Evolutionary conservation across 805 yeast species (phyloP).

Genomic region (Wickerhamomyces subpelliculosus): DNA sequence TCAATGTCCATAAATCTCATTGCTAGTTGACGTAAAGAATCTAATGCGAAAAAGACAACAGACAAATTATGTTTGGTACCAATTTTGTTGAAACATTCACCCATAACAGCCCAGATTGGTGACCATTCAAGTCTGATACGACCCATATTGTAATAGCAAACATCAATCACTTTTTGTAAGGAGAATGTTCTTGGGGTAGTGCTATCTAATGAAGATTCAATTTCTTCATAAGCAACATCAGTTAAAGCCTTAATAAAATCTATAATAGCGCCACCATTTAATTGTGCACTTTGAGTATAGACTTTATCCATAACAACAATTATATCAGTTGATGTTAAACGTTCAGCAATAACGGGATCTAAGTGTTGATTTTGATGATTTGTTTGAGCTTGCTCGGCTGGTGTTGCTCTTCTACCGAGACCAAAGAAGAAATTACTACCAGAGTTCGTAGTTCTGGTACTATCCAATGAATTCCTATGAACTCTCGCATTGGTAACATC

Average conservation of each 20-base stretch:
- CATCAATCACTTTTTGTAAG: slow-evolving; percentile 91
- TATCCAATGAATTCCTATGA: slow-evolving; percentile 44
- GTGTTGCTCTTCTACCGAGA: slow-evolving; percentile 47
- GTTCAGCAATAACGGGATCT: slow-evolving; percentile 47
- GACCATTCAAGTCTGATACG: slow-evolving; percentile 97
- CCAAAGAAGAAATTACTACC: slow-evolving; percentile 50
- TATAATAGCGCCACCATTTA: slow-evolving; percentile 79
- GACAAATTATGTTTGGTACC: slow-evolving; percentile 73
- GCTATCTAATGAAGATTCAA: slow-evolving; percentile 78
- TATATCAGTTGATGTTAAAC: slow-evolving; percentile 57
- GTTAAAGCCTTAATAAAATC: slow-evolving; percentile 84
- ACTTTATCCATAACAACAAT: slow-evolving; percentile 82
- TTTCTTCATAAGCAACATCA: slow-evolving; percentile 84
- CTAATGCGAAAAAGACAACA: slow-evolving; percentile 85
- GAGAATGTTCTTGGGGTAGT: slow-evolving; percentile 86
- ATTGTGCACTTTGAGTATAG: slow-evolving; percentile 71
- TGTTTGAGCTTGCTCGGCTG: slow-evolving; percentile 60
- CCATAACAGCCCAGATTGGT: slow-evolving; percentile 90
- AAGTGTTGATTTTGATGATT: slow-evolving; percentile 69
- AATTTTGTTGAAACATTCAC: slow-evolving; percentile 77
- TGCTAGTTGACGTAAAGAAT: slow-evolving; percentile 87
- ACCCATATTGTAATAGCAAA: slow-evolving; percentile 94
- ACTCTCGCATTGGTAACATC: slow-evolving; percentile 72
- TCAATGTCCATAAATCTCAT: slow-evolving; percentile 90
- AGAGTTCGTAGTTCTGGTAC: slow-evolving; percentile 31